These are phyloP conservation scores for Cryptosporidium bovis DNA, from an alignment of 169 alveolate species.

Conservation along the genomic window DNA sequence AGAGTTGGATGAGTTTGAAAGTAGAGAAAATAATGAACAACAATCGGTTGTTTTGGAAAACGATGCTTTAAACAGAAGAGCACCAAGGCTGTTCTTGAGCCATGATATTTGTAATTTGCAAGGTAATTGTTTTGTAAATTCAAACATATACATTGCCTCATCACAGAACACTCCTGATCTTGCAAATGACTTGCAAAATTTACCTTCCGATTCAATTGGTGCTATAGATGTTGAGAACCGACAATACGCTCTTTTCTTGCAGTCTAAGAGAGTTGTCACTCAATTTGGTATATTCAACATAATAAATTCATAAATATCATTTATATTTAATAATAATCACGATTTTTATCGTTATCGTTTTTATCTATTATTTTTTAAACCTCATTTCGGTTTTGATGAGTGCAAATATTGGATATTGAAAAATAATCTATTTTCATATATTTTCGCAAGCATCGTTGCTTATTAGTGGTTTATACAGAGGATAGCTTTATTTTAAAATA, in stretches of 20 bases:
- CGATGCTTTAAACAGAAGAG: background rate
- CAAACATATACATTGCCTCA: constrained; percentile 56
- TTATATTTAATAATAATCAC: too few species aligned
- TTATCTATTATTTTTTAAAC: background rate
- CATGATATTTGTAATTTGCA: constrained; percentile 14
- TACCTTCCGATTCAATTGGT: constrained; percentile 73
- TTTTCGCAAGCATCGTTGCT: too few species aligned
- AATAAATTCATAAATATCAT: background rate
- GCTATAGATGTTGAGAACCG: constrained; percentile 72
- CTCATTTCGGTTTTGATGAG: background rate
- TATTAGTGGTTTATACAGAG: too few species aligned
- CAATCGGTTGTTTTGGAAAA: background rate
- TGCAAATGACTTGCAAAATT: constrained; percentile 39
- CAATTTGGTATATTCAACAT: constrained; percentile 68
- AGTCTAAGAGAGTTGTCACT: constrained; percentile 52
- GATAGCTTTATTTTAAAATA: too few species aligned
- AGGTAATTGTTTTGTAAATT: constrained; percentile 12
- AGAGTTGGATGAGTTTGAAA: background rate
- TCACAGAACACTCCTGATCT: constrained; percentile 54
- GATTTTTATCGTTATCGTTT: too few species aligned
- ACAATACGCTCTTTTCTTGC: constrained; percentile 57
- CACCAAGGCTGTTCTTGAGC: constrained; percentile 25
- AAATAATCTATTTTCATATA: too few species aligned
- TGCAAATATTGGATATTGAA: too few species aligned
- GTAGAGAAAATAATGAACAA: constrained; percentile 32